Conservation (phyloP, 495 filamentous ascomycete genomes). For the Aspergillus sclerotiicarbonarius region DNA sequence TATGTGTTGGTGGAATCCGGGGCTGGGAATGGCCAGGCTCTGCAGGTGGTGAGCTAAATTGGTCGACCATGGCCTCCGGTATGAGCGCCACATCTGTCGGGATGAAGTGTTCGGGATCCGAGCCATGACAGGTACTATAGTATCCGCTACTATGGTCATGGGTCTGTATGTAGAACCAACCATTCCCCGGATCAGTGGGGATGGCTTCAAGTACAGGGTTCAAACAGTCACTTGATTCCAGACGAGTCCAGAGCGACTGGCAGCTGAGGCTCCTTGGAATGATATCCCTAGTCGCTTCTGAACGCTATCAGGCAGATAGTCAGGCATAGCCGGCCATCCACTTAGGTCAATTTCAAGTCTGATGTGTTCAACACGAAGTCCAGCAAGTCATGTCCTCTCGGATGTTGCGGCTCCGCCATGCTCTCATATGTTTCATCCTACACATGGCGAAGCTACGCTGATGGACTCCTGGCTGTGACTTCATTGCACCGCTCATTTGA, state of each 20-base stretch:
- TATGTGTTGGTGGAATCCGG: neutral
- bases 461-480: neutral
- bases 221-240: neutral
- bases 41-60: neutral
- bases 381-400: neutral
- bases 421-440: neutral
- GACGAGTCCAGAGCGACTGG: neutral
- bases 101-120: slow-evolving; percentile 1
- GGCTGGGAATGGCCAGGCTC: neutral
- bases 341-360: neutral
- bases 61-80: neutral
- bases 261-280: neutral
- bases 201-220: neutral
- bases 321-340: neutral
- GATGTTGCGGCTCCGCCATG: neutral
- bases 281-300: neutral
- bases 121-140: neutral
- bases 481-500: neutral
- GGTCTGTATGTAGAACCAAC: neutral
- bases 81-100: neutral
- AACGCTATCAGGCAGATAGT: neutral
- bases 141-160: neutral
- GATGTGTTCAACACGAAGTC: neutral
- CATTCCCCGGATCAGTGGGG: neutral
- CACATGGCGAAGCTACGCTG: neutral